Evolutionary conservation across 345 rosid species (phyloP), one percentile per base, ranked within the genome.

Genomic region (Citrus medica): DNA sequence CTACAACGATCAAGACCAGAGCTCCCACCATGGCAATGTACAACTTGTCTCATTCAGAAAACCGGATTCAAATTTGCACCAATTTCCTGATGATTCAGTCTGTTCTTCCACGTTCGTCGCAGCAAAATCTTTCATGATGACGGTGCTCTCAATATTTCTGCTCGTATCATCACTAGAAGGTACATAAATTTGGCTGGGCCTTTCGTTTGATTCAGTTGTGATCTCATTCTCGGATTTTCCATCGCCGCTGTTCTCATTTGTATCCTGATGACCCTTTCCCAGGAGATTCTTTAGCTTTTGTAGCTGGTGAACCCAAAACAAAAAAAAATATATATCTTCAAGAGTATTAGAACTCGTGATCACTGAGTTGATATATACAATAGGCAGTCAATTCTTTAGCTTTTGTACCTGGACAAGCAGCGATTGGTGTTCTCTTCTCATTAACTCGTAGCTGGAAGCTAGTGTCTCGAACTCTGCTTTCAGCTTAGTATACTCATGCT

Each of bases 21-120:
- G 72, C 46, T 79, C 80, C 82, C 86, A 84, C 89, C 85, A 84
- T 38, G 76, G 72, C 17, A 86, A 83, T 71, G 70, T 74, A 66
- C 76, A 75, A 33, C 80, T 79, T 12, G 83, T 78, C 71, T 82
- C 56, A 3, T 77, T 76, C 14, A 78, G 78, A 46, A 70, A 74
- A 25, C 25, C 42, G 60, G 83, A 71, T 30, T 81, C 78, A 48
- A 71, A 70, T 67, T 46, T 61, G 56, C 70, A 37, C 85, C 85
- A 83, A 30, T 78, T 76, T 33, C 37, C 67, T 33, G 83, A 79
- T 40, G 84, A 83, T 19, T 81, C 84, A 7, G 53, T 19, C 48
- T 17, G 35, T 60, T 74, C 78, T 21, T 73, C 55, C 71, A 53
- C 35, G 65, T 56, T 71, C 35, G 77, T 72, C 48, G 63, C 56